A percentile compares a stretch with the other conserved stretches of the same genome.
Conservation (phyloP, 176 grass and related monocot genomes). For the Areca catechu region DNA sequence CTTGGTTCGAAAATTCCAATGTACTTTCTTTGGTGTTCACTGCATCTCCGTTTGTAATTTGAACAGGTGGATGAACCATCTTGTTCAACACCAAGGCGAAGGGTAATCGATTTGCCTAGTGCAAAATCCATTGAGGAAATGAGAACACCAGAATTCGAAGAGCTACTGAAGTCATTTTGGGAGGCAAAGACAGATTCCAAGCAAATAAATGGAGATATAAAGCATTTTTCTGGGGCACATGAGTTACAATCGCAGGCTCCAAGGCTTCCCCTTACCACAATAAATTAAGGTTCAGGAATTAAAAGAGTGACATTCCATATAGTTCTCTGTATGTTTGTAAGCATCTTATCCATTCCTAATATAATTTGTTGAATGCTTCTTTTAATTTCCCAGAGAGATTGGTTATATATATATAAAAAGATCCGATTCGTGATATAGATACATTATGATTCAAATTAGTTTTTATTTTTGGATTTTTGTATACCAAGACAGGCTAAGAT, state of each 20-base stretch:
- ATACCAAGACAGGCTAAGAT: no score
- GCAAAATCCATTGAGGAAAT: conserved; percentile 41
- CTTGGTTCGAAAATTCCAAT: background rate
- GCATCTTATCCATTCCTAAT: no score
- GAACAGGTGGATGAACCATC: conserved; percentile 58
- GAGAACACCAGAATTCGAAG: conserved; percentile 41
- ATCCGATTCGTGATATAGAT: no score
- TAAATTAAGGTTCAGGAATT: conserved; percentile 31
- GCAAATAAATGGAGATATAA: conserved; percentile 31
- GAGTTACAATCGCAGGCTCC: conserved; percentile 16
- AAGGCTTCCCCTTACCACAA: conserved; percentile 51
- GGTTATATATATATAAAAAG: no score
- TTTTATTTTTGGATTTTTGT: no score
- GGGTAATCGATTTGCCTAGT: conserved; percentile 37
- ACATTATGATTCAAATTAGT: no score
- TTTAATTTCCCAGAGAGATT: no score
- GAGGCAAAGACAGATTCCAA: conserved; percentile 33
- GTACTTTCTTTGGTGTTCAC: background rate
- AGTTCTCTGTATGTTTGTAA: no score
- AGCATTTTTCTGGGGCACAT: conserved; percentile 21
- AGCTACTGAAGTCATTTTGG: conserved; percentile 51
- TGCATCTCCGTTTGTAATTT: background rate
- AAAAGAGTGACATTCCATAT: no score
- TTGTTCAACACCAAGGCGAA: conserved; percentile 50
- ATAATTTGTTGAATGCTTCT: no score